A percentile compares a stretch with the other conserved stretches of the same genome.
These are phyloP conservation scores for Lasiosphaeris hirsuta DNA, from an alignment of 495 filamentous ascomycete genomes.

Conservation along the genomic window DNA sequence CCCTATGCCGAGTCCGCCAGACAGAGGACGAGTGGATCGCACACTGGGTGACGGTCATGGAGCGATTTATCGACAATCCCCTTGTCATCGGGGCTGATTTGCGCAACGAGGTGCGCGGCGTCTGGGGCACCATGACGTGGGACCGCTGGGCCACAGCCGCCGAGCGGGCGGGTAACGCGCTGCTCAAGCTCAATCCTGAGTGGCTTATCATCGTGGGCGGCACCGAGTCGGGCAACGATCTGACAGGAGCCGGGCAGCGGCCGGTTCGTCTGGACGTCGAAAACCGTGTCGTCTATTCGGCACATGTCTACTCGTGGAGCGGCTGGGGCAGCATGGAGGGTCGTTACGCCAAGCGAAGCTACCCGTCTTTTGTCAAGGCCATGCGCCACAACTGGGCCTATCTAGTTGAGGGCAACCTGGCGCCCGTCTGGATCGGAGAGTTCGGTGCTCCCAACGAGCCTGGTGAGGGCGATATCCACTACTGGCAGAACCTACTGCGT, in stretches of 20 bases:
- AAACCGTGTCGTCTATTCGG: constrained; percentile 56
- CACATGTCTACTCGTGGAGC: constrained; percentile 61
- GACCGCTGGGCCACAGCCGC: constrained; percentile 55
- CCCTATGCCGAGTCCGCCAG: constrained; percentile 52
- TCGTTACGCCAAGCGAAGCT: constrained; percentile 49
- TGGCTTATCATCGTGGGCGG: constrained; percentile 63
- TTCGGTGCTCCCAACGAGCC: constrained; percentile 52
- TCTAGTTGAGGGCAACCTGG: constrained; percentile 52
- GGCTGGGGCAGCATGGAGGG: constrained; percentile 56
- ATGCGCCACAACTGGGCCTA: constrained; percentile 62
- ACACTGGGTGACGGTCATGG: constrained; percentile 59
- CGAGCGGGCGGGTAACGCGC: constrained; percentile 51
- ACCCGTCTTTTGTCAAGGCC: constrained; percentile 52
- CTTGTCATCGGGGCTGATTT: constrained; percentile 58
- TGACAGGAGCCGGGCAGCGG: constrained; percentile 44
- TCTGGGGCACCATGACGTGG: constrained; percentile 64
- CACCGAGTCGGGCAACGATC: constrained; percentile 57
- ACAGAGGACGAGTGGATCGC: constrained; percentile 56
- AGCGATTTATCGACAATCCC: constrained; percentile 45
- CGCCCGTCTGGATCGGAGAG: constrained; percentile 61
- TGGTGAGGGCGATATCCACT: constrained; percentile 50
- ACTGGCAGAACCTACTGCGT: constrained; percentile 56
- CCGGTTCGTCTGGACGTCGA: constrained; percentile 51
- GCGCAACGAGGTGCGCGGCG: constrained; percentile 58
- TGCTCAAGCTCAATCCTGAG: constrained; percentile 53